phyloP scores from a whole-genome alignment of 2,329 filamentous ascomycete species.

The Curvularia verruculosa region DNA sequence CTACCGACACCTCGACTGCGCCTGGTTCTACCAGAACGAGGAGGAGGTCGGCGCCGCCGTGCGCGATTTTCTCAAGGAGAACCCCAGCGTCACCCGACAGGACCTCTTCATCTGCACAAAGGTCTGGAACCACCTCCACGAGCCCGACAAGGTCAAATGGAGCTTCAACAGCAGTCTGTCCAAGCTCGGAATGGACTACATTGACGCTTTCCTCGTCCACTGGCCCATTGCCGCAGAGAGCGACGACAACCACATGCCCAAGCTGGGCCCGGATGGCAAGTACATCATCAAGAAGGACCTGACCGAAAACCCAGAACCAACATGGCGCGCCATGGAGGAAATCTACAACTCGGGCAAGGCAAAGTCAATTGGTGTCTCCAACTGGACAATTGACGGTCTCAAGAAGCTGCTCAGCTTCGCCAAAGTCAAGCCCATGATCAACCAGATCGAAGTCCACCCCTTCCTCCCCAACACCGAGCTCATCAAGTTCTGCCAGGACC shows the following conservation, averaged over 20 bases:
- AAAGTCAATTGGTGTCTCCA: slow-evolving; percentile 74
- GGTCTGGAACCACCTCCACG: slow-evolving; percentile 64
- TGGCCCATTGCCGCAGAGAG: slow-evolving; percentile 60
- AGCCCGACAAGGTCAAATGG: slow-evolving; percentile 65
- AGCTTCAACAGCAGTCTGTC: slow-evolving; percentile 66
- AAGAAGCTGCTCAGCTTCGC: slow-evolving; percentile 71
- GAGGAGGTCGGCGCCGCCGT: slow-evolving; percentile 71
- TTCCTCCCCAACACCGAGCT: slow-evolving; percentile 71
- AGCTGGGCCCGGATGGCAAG: slow-evolving; percentile 61
- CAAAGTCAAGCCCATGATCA: slow-evolving; percentile 70
- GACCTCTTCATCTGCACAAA: slow-evolving; percentile 78
- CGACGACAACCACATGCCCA: slow-evolving; percentile 60
- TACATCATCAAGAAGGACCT: slow-evolving; percentile 69
- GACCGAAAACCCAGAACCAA: slow-evolving; percentile 70
- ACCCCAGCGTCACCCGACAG: slow-evolving; percentile 61
- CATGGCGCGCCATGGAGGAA: slow-evolving; percentile 72
- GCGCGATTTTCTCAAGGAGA: slow-evolving; percentile 61
- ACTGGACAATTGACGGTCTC: slow-evolving; percentile 71
- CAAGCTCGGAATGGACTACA: slow-evolving; percentile 66
- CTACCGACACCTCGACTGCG: slow-evolving; percentile 71
- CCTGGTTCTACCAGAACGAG: slow-evolving; percentile 76
- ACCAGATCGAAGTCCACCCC: slow-evolving; percentile 77
- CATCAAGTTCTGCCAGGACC: slow-evolving; percentile 63
- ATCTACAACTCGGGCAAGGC: slow-evolving; percentile 66
- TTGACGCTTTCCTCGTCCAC: slow-evolving; percentile 76